Percentiles rank a stretch among this genome's conserved stretches.
Evolutionary conservation across 202 grass and related monocot genomes (phyloP).

Genomic region (Setaria viridis): DNA sequence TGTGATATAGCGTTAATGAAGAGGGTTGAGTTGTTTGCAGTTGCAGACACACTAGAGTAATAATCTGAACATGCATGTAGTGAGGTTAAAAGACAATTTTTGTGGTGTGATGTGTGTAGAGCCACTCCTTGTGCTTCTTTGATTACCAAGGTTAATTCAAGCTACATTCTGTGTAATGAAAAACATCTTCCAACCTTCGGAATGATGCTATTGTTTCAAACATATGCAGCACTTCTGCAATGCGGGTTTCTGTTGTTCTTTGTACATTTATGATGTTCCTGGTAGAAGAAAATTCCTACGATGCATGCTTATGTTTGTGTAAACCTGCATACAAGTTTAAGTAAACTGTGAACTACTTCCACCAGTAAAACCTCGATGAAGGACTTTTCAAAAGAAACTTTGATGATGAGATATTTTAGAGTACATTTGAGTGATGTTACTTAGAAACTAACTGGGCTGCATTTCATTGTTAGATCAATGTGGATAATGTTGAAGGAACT

Average conservation of each 20-base stretch:
- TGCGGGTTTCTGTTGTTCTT: neutral
- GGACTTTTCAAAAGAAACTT: neutral
- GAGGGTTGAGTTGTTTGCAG: neutral
- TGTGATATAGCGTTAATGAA: neutral
- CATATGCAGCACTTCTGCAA: conserved; percentile 2
- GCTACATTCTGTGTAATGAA: neutral
- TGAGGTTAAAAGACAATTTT: neutral
- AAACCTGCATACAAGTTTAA: neutral
- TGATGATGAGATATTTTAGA: neutral
- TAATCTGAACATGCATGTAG: neutral
- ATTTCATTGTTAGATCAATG: conserved; percentile 56
- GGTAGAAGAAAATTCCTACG: neutral
- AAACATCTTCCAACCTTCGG: neutral
- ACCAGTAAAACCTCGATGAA: neutral
- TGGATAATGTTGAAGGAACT: conserved; percentile 30
- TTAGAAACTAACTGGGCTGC: conserved; percentile 5
- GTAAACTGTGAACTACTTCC: neutral
- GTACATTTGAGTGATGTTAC: conserved; percentile 19
- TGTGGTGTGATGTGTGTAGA: neutral
- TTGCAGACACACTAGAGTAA: neutral
- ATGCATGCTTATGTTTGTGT: neutral
- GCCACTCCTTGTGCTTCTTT: neutral
- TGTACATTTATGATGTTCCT: neutral
- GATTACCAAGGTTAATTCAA: neutral
- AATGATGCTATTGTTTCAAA: neutral